Evolutionary conservation across 371 early-diverging fungal species (phyloP), one percentile per base, ranked within the genome.

Genomic region (Basidiobolus meristosporus): DNA sequence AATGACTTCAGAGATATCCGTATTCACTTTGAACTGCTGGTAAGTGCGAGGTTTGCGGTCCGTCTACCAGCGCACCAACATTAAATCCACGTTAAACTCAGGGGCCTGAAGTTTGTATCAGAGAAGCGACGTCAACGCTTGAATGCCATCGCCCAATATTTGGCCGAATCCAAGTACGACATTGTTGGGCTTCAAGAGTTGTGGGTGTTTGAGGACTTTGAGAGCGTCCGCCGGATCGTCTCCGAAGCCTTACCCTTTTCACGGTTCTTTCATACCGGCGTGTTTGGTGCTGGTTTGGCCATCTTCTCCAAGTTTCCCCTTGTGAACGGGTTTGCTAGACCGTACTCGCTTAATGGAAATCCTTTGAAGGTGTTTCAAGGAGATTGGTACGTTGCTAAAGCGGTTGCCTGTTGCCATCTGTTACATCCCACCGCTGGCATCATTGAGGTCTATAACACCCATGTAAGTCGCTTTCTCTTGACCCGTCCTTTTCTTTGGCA

Each of bases 121-220:
- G 62, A 62, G 31, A 32, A 69, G 35, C 58, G 68, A 2, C 40
- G 48, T 28, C 50, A 56, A 16, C 62, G 75, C 1, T 43, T 74
- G 19, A 31, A 40, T 16, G 68, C 70, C 2, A 74, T 74, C 49
- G 75, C 64, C 20, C 53, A 60, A 14, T 43, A 52, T 17, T 42
- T 74, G n/a, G 43, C 55, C 16, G 33, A 42, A 11, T 28, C 53
- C 7, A 36, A 51, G 2, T 60, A 65, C 40, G 70, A 72, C 29
- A 61, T 74, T 44, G 66, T 74, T 1, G 66, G 73, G 0, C 51
- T 74, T 12, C 75, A 74, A 42, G 75, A 74, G 40, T 56, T 71
- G 0, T 74, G 75, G 75, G 48, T 67, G 39, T 47, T 43, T 30
- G 47, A 57, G n/a, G 72, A 74, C 45, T 64, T 56, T 38, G 56